These are phyloP conservation scores for Ustilago nuda DNA, from an alignment of 1,284 basidiomycete species.

Conservation along the genomic window DNA sequence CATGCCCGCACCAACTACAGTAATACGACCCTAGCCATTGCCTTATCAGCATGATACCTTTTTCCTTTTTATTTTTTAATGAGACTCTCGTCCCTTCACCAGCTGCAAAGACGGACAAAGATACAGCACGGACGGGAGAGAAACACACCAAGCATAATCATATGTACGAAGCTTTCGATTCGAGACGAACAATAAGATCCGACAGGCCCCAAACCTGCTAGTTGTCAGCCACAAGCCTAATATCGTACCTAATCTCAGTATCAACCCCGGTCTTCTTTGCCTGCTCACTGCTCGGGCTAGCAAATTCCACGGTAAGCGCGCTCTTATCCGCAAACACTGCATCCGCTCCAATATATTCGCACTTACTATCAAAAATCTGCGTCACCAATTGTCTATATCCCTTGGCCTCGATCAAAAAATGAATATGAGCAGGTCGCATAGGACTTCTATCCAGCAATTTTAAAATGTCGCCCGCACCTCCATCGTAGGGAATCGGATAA, in stretches of 20 bases:
- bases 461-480: slow-evolving; percentile 68
- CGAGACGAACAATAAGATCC: neutral
- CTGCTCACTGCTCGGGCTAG: slow-evolving; percentile 33
- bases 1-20: no score
- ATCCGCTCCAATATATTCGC: slow-evolving; percentile 69
- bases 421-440: slow-evolving; percentile 70
- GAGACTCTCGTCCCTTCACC: no score
- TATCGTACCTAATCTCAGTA: slow-evolving; percentile 61
- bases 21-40: no score
- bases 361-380: slow-evolving; percentile 69
- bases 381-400: slow-evolving; percentile 40
- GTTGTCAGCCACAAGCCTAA: slow-evolving; percentile 51
- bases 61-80: no score
- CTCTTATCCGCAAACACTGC: slow-evolving; percentile 71
- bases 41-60: no score
- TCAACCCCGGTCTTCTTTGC: slow-evolving; percentile 27
- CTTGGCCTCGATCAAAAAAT: slow-evolving; percentile 46
- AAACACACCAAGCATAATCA: neutral
- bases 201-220: neutral
- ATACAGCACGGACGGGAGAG: neutral
- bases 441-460: slow-evolving; percentile 69
- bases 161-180: neutral
- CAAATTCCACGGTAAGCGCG: slow-evolving; percentile 66
- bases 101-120: no score
- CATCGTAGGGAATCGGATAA: slow-evolving; percentile 70